These are phyloP conservation scores for Strigomonas galati DNA, from an alignment of 208 protist species.

Conservation along the genomic window DNA sequence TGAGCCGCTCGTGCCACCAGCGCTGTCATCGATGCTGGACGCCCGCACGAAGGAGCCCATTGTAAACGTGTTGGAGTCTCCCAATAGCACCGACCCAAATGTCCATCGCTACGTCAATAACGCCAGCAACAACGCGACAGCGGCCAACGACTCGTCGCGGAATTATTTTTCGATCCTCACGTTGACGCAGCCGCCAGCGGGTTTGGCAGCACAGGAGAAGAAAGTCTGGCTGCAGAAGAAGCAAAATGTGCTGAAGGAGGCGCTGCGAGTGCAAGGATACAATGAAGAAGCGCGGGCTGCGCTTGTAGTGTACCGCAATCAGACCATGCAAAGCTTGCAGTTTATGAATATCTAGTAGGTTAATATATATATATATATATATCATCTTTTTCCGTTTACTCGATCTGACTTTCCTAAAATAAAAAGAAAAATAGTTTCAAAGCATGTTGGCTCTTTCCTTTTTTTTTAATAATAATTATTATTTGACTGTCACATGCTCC, in stretches of 20 bases:
- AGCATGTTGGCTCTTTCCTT: neutral
- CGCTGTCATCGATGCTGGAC: too few species aligned
- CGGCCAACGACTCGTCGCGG: neutral
- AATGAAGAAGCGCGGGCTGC: slow-evolving; percentile 47
- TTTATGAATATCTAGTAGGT: neutral
- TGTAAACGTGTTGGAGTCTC: too few species aligned
- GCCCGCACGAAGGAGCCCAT: too few species aligned
- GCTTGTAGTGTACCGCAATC: slow-evolving; percentile 29
- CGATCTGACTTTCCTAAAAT: neutral
- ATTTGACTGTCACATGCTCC: neutral
- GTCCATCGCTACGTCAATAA: neutral
- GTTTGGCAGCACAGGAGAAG: slow-evolving; percentile 1
- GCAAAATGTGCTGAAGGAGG: slow-evolving; percentile 55
- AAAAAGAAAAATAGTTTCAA: neutral
- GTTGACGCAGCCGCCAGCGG: neutral
- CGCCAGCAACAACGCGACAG: neutral
- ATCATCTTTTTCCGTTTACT: neutral
- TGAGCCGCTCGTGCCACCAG: too few species aligned
- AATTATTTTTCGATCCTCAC: slow-evolving; percentile 27
- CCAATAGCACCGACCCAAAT: too few species aligned
- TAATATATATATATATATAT: too few species aligned
- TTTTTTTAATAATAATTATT: neutral
- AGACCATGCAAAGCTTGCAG: neutral
- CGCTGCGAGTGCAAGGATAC: slow-evolving; percentile 54
- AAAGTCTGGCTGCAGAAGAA: slow-evolving; percentile 31